These are phyloP conservation scores for Fraxinus cuspidata DNA, from an alignment of 257 asterid species.

Conservation along the genomic window DNA sequence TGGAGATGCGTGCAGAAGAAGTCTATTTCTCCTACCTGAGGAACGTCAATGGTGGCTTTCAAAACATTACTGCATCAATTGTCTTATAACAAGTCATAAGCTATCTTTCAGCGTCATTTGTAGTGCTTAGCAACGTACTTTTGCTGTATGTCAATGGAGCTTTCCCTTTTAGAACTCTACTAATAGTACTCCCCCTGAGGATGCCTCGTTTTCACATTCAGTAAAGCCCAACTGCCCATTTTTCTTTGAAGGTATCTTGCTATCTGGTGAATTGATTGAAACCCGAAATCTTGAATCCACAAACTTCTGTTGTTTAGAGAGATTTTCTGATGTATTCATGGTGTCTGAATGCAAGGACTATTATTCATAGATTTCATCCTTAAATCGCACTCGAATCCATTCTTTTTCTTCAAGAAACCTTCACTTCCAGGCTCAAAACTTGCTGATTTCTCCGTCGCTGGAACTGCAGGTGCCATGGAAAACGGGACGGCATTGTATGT, in stretches of 20 bases:
- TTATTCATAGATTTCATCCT: slow-evolving; percentile 48
- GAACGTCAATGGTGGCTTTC: slow-evolving; percentile 91
- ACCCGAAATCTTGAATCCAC: slow-evolving; percentile 75
- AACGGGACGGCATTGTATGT: slow-evolving; percentile 92
- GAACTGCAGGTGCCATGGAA: slow-evolving; percentile 92
- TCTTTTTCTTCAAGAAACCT: slow-evolving; percentile 4
- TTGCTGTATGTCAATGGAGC: slow-evolving; percentile 39
- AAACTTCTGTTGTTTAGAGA: slow-evolving; percentile 48
- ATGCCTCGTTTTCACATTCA: neutral
- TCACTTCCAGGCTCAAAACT: slow-evolving; percentile 34
- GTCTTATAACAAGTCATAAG: slow-evolving; percentile 1
- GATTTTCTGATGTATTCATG: slow-evolving; percentile 35
- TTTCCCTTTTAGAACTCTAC: slow-evolving; percentile 47
- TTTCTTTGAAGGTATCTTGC: slow-evolving; percentile 73
- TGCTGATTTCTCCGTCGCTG: slow-evolving; percentile 39
- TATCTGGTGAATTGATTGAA: slow-evolving; percentile 83
- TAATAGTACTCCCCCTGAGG: neutral
- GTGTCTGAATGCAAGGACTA: slow-evolving; percentile 48
- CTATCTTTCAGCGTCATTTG: slow-evolving; percentile 14
- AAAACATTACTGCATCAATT: slow-evolving; percentile 70
- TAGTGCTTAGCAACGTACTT: slow-evolving; percentile 28
- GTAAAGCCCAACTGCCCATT: slow-evolving; percentile 52
- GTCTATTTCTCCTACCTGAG: slow-evolving; percentile 71
- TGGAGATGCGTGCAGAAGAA: slow-evolving; percentile 80
- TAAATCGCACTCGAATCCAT: slow-evolving; percentile 24